phyloP scores from a whole-genome alignment of 257 asterid species.

The Petrea volubilis region DNA sequence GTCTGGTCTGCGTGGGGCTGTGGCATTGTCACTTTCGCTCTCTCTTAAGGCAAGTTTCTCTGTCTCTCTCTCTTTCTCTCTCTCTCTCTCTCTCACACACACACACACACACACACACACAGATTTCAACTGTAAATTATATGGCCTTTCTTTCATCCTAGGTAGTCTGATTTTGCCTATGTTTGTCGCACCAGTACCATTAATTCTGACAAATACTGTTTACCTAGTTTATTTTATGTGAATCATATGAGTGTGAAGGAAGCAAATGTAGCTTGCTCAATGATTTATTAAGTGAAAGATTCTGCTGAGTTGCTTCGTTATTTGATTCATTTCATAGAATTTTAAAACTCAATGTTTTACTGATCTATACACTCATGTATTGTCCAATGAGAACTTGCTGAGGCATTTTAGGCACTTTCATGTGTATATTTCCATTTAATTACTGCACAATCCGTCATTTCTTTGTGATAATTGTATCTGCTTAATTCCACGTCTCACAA shows the following conservation, averaged over 20 bases:
- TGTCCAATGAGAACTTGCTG: not conserved
- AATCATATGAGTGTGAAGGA: conserved; percentile 6
- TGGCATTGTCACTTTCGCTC: conserved; percentile 79
- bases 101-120: no score
- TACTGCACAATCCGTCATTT: not conserved
- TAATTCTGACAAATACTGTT: conserved; percentile 6
- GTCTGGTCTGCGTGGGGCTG: conserved; percentile 98
- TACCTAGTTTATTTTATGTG: not conserved
- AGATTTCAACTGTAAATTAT: not conserved
- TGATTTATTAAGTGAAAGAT: not conserved
- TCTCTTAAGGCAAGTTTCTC: conserved; percentile 71
- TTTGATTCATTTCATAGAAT: not conserved
- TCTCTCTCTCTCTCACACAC: no score
- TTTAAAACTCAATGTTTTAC: not conserved
- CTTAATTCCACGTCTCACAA: not conserved
- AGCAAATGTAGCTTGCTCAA: conserved; percentile 1
- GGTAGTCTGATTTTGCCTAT: conserved; percentile 6
- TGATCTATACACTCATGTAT: not conserved
- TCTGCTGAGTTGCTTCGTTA: not conserved
- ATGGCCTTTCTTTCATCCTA: not conserved
- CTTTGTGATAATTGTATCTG: not conserved
- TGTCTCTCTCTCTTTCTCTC: not conserved
- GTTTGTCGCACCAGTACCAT: conserved; percentile 10
- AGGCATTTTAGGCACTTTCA: not conserved
- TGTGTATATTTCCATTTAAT: not conserved